Base-by-base conservation (phyloP, 2,329 filamentous ascomycete genomes). In the Penicillium vulpinum region DNA sequence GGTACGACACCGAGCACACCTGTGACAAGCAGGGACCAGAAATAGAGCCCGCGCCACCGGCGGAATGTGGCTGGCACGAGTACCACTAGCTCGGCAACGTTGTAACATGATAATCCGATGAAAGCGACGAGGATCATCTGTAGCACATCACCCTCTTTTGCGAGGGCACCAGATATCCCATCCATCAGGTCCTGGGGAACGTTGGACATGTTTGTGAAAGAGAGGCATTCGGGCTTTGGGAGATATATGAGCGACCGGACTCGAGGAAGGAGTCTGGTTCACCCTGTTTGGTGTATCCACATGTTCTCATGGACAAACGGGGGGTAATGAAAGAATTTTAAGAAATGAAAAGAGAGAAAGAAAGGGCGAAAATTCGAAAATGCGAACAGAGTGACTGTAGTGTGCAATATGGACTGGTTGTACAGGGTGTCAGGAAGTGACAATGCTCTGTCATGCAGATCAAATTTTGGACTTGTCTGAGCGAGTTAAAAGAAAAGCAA, bases 81-180 rank as follows among this genome's bases (percentile, higher is more conserved):
- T 10, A 78, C 54, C n/a, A 73, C 65, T 10, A 79, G 65, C 59
- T 78, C 77, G 54, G 74, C 45, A 2, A 81, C 81, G 15, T 89
- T 80, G 62, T 77, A 78, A 24, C 70, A 71, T 29, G 76, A 69
- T 8, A 85, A 71, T 21, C 68, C 62, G 57, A 73, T 70, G 55
- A 75, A 74, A 18, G 68, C 64, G 16, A 72, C 50, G 2, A 73
- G 57, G 2, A 60, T 61, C 53, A 68, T 63, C 49, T 67, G 63
- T 13, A 70, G 56, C 3, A 58, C 51, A 11, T 63, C 55, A 35
- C 58, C 58, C 31, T 65, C 60, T 36, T 60, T 54, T 5, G 66
- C 67, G 7, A 73, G 63, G n/a, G 61, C 57, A 9, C 70, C 70
- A 2, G 68, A 66, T 15, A 73, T 71, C 9, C 70, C 71, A 54